Base-by-base conservation (phyloP, 352 stramenopile genomes). In the Pythium vanterpoolii region DNA sequence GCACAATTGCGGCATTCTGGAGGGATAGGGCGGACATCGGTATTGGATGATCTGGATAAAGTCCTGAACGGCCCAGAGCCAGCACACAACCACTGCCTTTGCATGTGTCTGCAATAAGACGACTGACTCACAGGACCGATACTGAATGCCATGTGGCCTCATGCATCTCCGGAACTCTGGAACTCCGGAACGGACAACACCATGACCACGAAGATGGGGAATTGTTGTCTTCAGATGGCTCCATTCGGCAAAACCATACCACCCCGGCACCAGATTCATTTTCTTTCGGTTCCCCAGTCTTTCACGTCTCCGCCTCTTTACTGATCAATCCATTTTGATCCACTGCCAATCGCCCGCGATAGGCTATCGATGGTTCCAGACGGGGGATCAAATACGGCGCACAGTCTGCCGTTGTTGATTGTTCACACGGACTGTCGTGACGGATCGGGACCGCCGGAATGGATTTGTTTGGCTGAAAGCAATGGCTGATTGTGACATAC, bases 11-110 rank as follows among this genome's bases (percentile, higher is more conserved):
- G 40, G 40, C 40, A 30, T 27, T 24, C 26, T 46, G 43, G 30
- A 11, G 39, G 50, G 33, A 26, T 46, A 56, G 51, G 60, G 43
- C 38, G 46, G 60, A 68, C 60, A 68, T 45, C 53, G 46, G 23
- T 16, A 19, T n/a, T n/a, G 11, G 14, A 21, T 45, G 28, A 42
- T 21, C 19, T 64, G 33, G 59, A 53, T 44, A 58, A 53, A 51
- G 59, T 58, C 31, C 49, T 19, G 21, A 21, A 48, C 28, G 16
- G 19, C 48, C 36, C 57, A 64, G 57, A 64, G 57, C 57, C 57
- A 64, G 57, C 45, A 47, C 57, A 31, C 40, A 33, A 18, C 42
- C 34, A 24, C 1, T 26, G 50, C 30, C 38, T 54, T 45, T 54
- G 38, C 38, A n/a, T n/a, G n/a, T n/a, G n/a, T n/a, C n/a, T n/a